Percentiles rank a stretch among this genome's conserved stretches.
Conservation (phyloP, 768 basidiomycete genomes). For the Tulasnella sp. region DNA sequence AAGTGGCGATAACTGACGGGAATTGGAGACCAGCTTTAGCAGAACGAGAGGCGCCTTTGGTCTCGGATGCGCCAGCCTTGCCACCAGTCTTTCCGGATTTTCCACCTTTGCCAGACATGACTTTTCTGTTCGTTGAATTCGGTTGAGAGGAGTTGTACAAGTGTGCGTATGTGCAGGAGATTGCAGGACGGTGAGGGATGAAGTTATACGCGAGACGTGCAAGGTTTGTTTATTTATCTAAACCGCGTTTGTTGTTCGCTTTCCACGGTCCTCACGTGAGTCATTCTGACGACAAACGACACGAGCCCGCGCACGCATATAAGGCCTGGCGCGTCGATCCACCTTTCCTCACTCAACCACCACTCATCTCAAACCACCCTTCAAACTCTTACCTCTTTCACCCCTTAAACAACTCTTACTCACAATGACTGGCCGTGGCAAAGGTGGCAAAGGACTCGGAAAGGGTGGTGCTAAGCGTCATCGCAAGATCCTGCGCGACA, state of each 20-base stretch:
- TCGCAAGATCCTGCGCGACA: conserved; percentile 70
- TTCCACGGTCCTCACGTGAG: not conserved
- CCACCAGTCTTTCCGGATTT: conserved; percentile 42
- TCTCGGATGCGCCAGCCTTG: conserved; percentile 29
- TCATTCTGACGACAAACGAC: not conserved
- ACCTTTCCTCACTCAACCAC: not conserved
- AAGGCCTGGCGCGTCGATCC: not conserved
- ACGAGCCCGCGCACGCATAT: not conserved
- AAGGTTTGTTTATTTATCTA: not conserved
- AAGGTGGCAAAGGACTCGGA: conserved; percentile 55
- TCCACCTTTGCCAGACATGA: conserved; percentile 27
- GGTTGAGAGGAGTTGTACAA: not conserved
- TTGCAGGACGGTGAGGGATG: too few relatives aligned
- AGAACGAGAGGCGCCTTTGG: conserved; percentile 56
- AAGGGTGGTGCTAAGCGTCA: conserved; percentile 55
- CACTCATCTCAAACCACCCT: not conserved
- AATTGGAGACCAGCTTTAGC: conserved; percentile 33
- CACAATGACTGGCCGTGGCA: conserved; percentile 66
- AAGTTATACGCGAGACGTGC: not conserved
- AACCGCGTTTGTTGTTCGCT: not conserved
- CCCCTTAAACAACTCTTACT: conserved; percentile 16
- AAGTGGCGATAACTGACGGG: conserved; percentile 18
- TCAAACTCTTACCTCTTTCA: conserved; percentile 2
- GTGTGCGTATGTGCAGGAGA: not conserved
- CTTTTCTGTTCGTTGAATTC: too few relatives aligned